phyloP scores from a whole-genome alignment of 768 basidiomycete species.

The Phylloporus scabripes region DNA sequence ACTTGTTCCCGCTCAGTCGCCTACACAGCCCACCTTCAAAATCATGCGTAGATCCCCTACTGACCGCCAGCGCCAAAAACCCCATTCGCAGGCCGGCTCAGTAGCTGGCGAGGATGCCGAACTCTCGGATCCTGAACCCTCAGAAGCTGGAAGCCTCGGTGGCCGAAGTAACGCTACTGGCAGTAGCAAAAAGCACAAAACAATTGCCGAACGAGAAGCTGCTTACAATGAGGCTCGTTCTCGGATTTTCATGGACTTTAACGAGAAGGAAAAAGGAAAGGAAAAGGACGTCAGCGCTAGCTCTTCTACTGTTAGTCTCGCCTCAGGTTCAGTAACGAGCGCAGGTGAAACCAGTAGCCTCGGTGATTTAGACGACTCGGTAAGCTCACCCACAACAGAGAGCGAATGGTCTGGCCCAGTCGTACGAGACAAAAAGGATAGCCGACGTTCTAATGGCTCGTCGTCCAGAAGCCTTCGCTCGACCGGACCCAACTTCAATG shows the following conservation, averaged over 20 bases:
- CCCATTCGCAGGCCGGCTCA: conserved; percentile 69
- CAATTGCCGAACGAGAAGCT: conserved; percentile 81
- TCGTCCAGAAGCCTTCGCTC: conserved; percentile 59
- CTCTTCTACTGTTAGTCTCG: conserved; percentile 67
- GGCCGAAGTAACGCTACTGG: conserved; percentile 61
- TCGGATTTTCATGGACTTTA: conserved; percentile 80
- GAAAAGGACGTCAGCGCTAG: conserved; percentile 71
- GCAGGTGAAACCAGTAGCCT: conserved; percentile 54
- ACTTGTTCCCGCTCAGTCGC: conserved; percentile 68
- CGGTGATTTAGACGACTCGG: conserved; percentile 63
- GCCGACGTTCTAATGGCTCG: conserved; percentile 49
- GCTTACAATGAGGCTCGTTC: conserved; percentile 86
- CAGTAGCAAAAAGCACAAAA: conserved; percentile 63
- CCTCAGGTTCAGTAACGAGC: conserved; percentile 58
- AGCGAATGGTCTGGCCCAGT: conserved; percentile 72
- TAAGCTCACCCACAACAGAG: conserved; percentile 70
- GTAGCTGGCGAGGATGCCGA: conserved; percentile 72
- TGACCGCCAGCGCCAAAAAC: conserved; percentile 51
- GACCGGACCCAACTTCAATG: conserved; percentile 44
- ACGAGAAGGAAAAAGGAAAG: conserved; percentile 63
- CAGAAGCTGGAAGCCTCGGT: conserved; percentile 73
- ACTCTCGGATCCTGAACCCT: conserved; percentile 72
- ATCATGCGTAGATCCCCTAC: conserved; percentile 69
- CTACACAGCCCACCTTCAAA: conserved; percentile 74
- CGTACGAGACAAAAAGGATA: conserved; percentile 52